Conservation (phyloP, 208 protist genomes). For the Acanthamoeba sp. region DNA sequence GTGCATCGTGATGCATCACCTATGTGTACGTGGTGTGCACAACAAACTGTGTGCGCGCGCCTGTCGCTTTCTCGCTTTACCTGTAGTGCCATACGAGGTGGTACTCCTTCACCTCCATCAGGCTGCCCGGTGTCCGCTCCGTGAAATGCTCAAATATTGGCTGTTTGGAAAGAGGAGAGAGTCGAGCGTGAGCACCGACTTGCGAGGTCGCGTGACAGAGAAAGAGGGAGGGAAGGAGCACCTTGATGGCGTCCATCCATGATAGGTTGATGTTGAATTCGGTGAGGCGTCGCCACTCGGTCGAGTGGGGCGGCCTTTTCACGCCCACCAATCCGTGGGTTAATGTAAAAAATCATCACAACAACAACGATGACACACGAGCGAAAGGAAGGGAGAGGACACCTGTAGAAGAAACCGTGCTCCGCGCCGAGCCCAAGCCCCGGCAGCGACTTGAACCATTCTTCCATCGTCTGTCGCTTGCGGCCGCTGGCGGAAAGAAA, state of each 20-base stretch:
- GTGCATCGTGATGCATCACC: too few species aligned
- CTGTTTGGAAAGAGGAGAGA: too few species aligned
- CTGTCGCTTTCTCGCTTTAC: neutral
- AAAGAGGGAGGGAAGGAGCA: neutral
- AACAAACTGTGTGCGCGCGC: too few species aligned
- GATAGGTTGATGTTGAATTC: conserved; percentile 55
- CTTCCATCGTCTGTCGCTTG: conserved; percentile 53
- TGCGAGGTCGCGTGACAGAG: too few species aligned
- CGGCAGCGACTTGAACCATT: conserved; percentile 52
- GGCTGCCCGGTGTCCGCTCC: conserved; percentile 40
- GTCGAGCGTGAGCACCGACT: neutral
- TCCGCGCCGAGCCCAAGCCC: conserved; percentile 56
- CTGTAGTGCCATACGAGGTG: conserved; percentile 64
- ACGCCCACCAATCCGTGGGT: neutral
- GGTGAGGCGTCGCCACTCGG: conserved; percentile 31
- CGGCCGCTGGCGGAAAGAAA: neutral
- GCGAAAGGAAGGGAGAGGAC: neutral
- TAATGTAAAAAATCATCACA: neutral
- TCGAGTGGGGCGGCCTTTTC: conserved; percentile 25
- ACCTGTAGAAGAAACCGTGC: conserved; percentile 69
- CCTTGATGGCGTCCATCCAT: conserved; percentile 68
- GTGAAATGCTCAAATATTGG: conserved; percentile 68
- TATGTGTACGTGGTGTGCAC: too few species aligned
- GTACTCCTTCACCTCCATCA: conserved; percentile 57
- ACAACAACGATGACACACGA: neutral